Evolutionary conservation across 176 grass and related monocot genomes (phyloP).

Genomic region (Raddia guianensis): DNA sequence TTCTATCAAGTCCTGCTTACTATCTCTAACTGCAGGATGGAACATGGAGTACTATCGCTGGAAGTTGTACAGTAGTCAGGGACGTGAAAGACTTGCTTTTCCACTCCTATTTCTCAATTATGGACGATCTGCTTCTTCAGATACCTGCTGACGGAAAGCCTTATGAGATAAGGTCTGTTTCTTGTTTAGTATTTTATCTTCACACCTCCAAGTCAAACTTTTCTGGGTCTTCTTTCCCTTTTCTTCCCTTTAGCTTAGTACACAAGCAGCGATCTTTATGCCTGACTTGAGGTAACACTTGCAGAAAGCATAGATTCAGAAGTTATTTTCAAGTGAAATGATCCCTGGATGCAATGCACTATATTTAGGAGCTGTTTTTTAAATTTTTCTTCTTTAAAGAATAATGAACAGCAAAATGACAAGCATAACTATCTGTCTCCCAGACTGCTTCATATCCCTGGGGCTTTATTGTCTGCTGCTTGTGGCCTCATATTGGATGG

Average conservation of each 20-base stretch:
- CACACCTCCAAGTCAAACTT: slow-evolving; percentile 10
- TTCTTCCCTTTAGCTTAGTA: slow-evolving; percentile 28
- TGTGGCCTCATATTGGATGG: slow-evolving; percentile 69
- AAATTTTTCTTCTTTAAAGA: slow-evolving; percentile 16
- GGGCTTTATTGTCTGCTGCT: slow-evolving; percentile 56
- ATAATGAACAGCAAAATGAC: slow-evolving; percentile 22
- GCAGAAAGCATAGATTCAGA: not conserved
- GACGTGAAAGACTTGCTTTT: slow-evolving; percentile 92
- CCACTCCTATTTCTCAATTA: slow-evolving; percentile 91
- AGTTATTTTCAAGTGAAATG: slow-evolving; percentile 11
- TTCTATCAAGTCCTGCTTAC: slow-evolving; percentile 10
- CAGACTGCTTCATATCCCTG: slow-evolving; percentile 79
- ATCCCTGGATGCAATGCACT: not conserved
- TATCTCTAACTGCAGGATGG: slow-evolving; percentile 72
- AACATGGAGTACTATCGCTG: slow-evolving; percentile 87
- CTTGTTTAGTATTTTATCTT: slow-evolving; percentile 21
- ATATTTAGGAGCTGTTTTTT: slow-evolving; percentile 26
- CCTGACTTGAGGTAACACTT: slow-evolving; percentile 9
- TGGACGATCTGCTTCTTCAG: slow-evolving; percentile 78
- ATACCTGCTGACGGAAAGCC: slow-evolving; percentile 58
- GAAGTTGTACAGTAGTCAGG: slow-evolving; percentile 84
- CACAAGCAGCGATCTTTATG: slow-evolving; percentile 14
- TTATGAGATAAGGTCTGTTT: slow-evolving; percentile 85
- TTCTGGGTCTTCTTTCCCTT: slow-evolving; percentile 13
- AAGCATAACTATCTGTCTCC: slow-evolving; percentile 2